Percentiles rank a stretch among this genome's conserved stretches.
These are phyloP conservation scores for Thermothielavioides terrestris DNA, from an alignment of 495 filamentous ascomycete species.

Conservation along the genomic window DNA sequence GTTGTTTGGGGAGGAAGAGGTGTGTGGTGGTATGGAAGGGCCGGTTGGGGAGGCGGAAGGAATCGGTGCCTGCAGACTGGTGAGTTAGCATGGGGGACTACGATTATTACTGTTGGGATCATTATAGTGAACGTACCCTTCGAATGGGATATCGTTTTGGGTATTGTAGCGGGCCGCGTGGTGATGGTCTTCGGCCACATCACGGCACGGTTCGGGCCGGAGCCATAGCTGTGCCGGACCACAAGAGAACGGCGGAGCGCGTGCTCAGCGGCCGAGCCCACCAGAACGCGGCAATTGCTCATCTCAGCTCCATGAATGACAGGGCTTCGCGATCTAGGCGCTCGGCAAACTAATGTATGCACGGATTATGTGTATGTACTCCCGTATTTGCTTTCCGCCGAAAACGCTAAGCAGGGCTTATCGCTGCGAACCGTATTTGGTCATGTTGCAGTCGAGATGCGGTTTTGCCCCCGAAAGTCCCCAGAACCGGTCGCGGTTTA, in stretches of 20 bases:
- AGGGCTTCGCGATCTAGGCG: conserved; percentile 1
- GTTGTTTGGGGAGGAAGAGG: not conserved
- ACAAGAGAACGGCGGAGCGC: conserved; percentile 1
- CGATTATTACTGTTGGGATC: not conserved
- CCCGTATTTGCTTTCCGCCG: no score
- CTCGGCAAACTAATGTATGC: no score
- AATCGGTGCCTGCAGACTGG: no score
- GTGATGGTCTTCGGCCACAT: not conserved
- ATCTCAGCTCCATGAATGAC: conserved; percentile 20
- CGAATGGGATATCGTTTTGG: not conserved
- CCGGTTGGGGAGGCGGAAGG: not conserved
- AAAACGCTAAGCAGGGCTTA: no score
- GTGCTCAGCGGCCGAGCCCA: conserved; percentile 18
- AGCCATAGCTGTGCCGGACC: conserved; percentile 5
- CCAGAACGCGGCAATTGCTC: conserved; percentile 18
- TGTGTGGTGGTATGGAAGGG: conserved; percentile 9
- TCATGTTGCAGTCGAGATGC: not conserved
- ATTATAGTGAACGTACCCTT: not conserved
- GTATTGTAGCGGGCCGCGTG: not conserved
- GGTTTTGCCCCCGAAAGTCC: no score
- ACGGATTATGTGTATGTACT: no score
- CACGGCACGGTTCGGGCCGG: not conserved
- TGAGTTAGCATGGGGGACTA: no score
- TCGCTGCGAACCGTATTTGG: not conserved
- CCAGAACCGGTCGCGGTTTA: no score